Base-by-base conservation (phyloP, 2,329 filamentous ascomycete genomes). In the Clarireedia sp. region DNA sequence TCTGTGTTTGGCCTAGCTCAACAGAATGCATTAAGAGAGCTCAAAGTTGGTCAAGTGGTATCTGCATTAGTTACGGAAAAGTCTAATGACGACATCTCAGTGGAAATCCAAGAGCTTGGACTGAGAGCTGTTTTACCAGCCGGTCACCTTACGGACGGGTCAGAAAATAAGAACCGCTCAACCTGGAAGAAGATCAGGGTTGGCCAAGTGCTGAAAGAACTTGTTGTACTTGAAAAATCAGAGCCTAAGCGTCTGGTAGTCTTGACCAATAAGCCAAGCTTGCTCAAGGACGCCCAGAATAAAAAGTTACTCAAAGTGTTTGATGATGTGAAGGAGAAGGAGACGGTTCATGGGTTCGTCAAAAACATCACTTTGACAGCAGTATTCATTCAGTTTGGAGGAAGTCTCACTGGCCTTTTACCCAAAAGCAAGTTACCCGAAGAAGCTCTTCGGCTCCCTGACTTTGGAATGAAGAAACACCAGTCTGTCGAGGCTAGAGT, bases 151-250 rank as follows among this genome's bases (percentile, higher is more conserved):
- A 86, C 87, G 1, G 94, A 99, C 72, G 90, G 90, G 51, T 90
- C 90, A 1, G 73, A 78, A 24, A 84, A 87, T 61, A 96, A 95
- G 73, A 88, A 86, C 61, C 78, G 82, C 58, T 85, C 86, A 19
- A 82, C 87, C 1, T 74, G 94, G 66, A 90, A 90, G 69, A 89
- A 87, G 62, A 85, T 97, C 52, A 79, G 86, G 52, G 86, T 95
- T 48, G 92, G 91, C 2, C 90, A 96, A 72, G 87, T 82, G 24
- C 73, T 99, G 46, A 81, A 83, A 17, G 85, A 94, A 51, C 75
- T 99, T n/a, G 75, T 95, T 38, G 82, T 97, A 14, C 73, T 99
- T n/a, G 84, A 90, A 64, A 96, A 96, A 70, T 81, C 90, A 58
- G 83, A 90, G 60, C 80, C 84, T 58, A 88, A 88, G 54, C 83